Evolutionary conservation across 2,329 filamentous ascomycete genomes (phyloP), one percentile per base, ranked within the genome.

Genomic region (Drechmeria coniospora): DNA sequence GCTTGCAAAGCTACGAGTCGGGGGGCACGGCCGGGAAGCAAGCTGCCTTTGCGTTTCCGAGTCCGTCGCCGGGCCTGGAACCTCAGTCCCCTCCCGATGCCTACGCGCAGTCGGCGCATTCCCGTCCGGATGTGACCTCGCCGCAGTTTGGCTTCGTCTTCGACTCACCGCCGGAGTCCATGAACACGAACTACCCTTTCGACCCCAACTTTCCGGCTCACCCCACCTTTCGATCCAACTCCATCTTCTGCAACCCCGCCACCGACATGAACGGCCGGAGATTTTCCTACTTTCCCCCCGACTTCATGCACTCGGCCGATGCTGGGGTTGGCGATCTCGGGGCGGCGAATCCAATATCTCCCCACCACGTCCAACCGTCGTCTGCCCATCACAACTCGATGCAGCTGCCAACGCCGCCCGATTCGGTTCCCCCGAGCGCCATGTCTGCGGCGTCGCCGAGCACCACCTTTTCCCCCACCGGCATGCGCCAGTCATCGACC

Each of bases 1-100:
- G 86, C 43, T 61, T 95, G 43, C 84, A 82, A 48, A 84, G 83
- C 41, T 98, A 92, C 51, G 77, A 86, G 36, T 68, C 59, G 6
- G 61, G 63, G 15, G 40, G 36, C 5, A 28, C 37, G 19, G 39
- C 43, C 18, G 36, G 38, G 23, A 43, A 43, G 12, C 27, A 37
- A 12, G 29, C 39, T 1, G 27, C 34, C n/a, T 45, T 43, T 30
- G 47, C 50, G 19, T 50, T 54, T 26, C 43, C 45, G 16, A 54
- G 50, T 21, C 51, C 51, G 3, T 44, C 50, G 6, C 41, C 49
- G 7, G 42, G 41, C 25, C 36, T 40, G 3, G 50, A 54, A 11
- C 34, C 36, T 6, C 46, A 42, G 21, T 49, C 50, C 8, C 46
- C 49, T 3, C 47, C 51, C 3, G 50, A 51, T 15, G 32, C 28